Percentiles rank a stretch among this genome's conserved stretches.
Conservation (phyloP, 2,329 filamentous ascomycete species). For the Truncatella angustata region DNA sequence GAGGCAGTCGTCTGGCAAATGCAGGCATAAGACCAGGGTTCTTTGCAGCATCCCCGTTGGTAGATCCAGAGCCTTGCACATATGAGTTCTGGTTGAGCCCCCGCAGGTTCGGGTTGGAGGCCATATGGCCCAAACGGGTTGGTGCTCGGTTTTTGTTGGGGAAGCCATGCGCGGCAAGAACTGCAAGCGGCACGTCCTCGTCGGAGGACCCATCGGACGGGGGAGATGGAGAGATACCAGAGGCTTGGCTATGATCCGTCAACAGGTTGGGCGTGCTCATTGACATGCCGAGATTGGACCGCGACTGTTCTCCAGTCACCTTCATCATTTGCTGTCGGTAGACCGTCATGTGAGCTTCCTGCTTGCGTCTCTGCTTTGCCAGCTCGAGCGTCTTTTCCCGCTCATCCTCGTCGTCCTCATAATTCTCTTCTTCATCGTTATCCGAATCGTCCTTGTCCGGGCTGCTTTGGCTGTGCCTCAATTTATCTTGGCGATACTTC, state of each 20-base stretch:
- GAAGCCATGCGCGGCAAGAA: conserved; percentile 86
- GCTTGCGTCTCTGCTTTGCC: conserved; percentile 76
- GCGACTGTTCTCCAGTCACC: conserved; percentile 73
- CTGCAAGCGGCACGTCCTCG: conserved; percentile 83
- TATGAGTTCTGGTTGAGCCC: conserved; percentile 47
- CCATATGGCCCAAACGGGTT: conserved; percentile 60
- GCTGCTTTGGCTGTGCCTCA: conserved; percentile 49
- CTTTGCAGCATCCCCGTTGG: conserved; percentile 45
- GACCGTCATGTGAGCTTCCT: conserved; percentile 85
- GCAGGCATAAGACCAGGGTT: conserved; percentile 62
- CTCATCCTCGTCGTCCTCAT: conserved; percentile 70
- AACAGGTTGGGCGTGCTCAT: conserved; percentile 62
- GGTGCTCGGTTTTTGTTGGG: conserved; percentile 76
- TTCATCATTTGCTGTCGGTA: conserved; percentile 98
- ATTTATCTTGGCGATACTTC: conserved; percentile 72
- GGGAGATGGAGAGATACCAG: conserved; percentile 33
- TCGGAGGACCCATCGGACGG: conserved; percentile 65
- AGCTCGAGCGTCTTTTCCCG: conserved; percentile 70
- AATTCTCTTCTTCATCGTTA: conserved; percentile 47
- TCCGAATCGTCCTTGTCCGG: conserved; percentile 38
- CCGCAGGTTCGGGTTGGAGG: conserved; percentile 71
- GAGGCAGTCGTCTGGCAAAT: conserved; percentile 78
- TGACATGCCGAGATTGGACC: conserved; percentile 55
- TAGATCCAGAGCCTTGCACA: conserved; percentile 54
- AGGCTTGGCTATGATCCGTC: conserved; percentile 27